These are phyloP conservation scores for Colletotrichum sp. DNA, from an alignment of 2,329 filamentous ascomycete species.

Conservation along the genomic window DNA sequence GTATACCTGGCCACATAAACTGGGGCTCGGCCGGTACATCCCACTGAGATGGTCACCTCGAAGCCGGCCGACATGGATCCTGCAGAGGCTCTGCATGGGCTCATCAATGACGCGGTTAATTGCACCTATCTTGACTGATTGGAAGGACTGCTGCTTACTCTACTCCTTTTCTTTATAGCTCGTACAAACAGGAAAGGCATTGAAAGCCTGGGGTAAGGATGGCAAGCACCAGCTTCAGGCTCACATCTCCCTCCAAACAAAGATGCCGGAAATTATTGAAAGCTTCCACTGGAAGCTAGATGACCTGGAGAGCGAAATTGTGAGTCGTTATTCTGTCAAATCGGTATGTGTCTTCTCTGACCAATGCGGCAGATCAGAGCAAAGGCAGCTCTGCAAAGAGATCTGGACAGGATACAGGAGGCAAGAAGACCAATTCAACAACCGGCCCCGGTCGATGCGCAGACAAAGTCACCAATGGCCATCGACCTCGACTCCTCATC, in stretches of 20 bases:
- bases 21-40: neutral
- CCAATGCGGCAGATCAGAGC: conserved; percentile 45
- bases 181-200: conserved; percentile 62
- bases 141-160: neutral
- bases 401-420: conserved; percentile 48
- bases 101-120: conserved; percentile 62
- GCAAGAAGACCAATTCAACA: conserved; percentile 22
- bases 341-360: neutral
- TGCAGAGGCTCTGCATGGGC: conserved; percentile 54
- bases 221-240: conserved; percentile 34
- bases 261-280: conserved; percentile 51
- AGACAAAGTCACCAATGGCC: conserved; percentile 38
- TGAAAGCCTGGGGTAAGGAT: conserved; percentile 54
- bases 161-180: conserved; percentile 43
- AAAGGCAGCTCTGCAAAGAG: conserved; percentile 61
- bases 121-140: neutral
- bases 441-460: conserved; percentile 34
- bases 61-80: conserved; percentile 25
- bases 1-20: neutral
- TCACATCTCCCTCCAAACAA: conserved; percentile 39
- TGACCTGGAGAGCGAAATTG: conserved; percentile 62
- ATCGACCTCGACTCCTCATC: conserved; percentile 43
- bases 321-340: conserved; percentile 34
- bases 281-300: conserved; percentile 60
- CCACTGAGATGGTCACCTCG: neutral